Conservation (phyloP, 1,284 basidiomycete genomes). For the Microbotryomycetes sp. region DNA sequence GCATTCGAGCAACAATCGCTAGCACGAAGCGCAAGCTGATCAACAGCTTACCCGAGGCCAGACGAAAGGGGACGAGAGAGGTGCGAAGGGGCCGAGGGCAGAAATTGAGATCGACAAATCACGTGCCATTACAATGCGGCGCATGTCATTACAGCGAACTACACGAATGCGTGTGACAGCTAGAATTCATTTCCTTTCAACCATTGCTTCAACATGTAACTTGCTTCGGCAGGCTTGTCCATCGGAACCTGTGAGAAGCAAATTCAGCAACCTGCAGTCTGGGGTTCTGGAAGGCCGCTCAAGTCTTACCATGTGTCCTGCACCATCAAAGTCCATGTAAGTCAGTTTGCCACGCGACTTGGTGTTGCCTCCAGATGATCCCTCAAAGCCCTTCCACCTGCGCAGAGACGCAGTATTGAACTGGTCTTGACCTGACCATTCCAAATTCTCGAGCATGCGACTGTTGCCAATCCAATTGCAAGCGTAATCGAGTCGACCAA, state of each 20-base stretch:
- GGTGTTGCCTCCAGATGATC: constrained; percentile 40
- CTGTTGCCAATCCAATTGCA: constrained; percentile 34
- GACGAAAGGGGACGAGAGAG: too few species aligned
- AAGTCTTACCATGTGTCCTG: constrained; percentile 36
- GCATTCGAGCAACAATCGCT: too few species aligned
- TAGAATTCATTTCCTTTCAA: constrained; percentile 10
- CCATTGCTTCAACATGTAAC: constrained; percentile 40
- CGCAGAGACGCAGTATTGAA: constrained; percentile 10
- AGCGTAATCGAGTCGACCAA: constrained; percentile 48
- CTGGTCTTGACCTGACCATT: constrained; percentile 15
- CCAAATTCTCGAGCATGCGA: constrained; percentile 5
- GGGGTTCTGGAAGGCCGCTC: not conserved
- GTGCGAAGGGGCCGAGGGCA: too few species aligned
- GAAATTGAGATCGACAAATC: too few species aligned
- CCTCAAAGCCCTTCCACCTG: constrained; percentile 11
- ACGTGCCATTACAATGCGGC: too few species aligned
- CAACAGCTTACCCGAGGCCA: too few species aligned
- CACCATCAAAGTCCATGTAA: constrained; percentile 32
- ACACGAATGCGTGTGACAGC: too few species aligned
- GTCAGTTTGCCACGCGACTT: constrained; percentile 31
- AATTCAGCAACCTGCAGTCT: not conserved
- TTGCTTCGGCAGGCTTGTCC: constrained; percentile 36
- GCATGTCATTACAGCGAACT: too few species aligned
- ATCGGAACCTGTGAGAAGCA: constrained; percentile 29
- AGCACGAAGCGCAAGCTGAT: too few species aligned